Base-by-base conservation (phyloP, 176 grass and related monocot genomes). In the Lolium perenne region DNA sequence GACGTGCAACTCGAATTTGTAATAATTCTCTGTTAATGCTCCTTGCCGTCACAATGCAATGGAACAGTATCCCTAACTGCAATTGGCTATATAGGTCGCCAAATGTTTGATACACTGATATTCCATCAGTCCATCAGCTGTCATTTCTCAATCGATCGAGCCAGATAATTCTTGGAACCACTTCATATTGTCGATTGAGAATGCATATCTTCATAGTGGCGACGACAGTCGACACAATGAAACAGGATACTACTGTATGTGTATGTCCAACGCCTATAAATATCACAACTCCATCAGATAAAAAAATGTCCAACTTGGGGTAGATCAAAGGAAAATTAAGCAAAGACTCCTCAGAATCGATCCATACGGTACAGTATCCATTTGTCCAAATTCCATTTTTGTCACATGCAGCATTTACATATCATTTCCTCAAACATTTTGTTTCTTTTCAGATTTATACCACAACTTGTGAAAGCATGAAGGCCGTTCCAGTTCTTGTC, bases 221-320 rank as follows among this genome's bases (percentile, higher is more conserved):
- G 13, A 74, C 21, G 46, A 26, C 12, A 6, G 50, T 50, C 71
- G 25, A 8, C 11, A 29, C 3, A 50, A 6, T 8, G 23, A 14
- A 74, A 23, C 22, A 15, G 45, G 1, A 49, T 74, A 74, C 2
- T 2, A 26, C n/a, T 74, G 45, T 47, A 48, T 49, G 13, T 74
- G 45, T 23, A 48, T 49, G 20, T 22, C 2, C 3, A 3, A 12
- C 6, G 0, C 8, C 66, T 89, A 89, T 89, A 89, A 84, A 89
- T 89, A 80, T 14, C 58, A 46, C 50, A 32, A 20, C 15, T 6
- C 7, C 71, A 4, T 38, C 60, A 1, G 2, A 77, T n/a, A 56
- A 3, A 63, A 60, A 88, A 50, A 46, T 12, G 29, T 25, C 35
- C 15, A 43, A 14, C 12, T 29, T n/a, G 51, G 21, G 40, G 50